Conservation (phyloP, 2,329 filamentous ascomycete genomes). For the Byssochlamys sp. region DNA sequence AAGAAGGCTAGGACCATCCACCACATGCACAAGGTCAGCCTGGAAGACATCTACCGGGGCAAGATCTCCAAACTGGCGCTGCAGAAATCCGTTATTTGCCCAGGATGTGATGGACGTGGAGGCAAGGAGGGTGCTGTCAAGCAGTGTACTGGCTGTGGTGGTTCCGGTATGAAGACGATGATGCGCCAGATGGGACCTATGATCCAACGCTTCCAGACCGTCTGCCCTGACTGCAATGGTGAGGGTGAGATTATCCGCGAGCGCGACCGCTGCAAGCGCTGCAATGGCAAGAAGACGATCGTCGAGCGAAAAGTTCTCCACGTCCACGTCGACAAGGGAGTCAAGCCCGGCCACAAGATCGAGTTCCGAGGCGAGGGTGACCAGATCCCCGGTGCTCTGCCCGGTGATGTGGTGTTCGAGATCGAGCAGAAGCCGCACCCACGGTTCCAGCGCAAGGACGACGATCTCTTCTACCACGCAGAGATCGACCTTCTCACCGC, state of each 20-base stretch:
- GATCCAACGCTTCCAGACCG: slow-evolving; percentile 99
- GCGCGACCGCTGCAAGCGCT: slow-evolving; percentile 94
- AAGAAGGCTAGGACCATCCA: slow-evolving; percentile 91
- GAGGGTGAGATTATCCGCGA: slow-evolving; percentile 95
- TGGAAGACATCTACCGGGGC: slow-evolving; percentile 95
- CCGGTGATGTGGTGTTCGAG: slow-evolving; percentile 95
- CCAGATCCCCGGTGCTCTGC: slow-evolving; percentile 82
- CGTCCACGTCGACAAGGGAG: slow-evolving; percentile 91
- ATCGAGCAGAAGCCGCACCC: slow-evolving; percentile 98
- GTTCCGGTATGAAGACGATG: slow-evolving; percentile 98
- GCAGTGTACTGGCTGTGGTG: slow-evolving; percentile 81
- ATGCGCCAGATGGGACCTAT: slow-evolving; percentile 99
- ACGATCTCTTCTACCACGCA: slow-evolving; percentile 88
- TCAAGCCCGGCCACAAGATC: slow-evolving; percentile 87
- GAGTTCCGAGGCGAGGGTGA: slow-evolving; percentile 96
- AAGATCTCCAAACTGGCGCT: slow-evolving; percentile 96
- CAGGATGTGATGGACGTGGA: slow-evolving; percentile 84
- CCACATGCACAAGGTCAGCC: slow-evolving; percentile 94
- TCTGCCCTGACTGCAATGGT: slow-evolving; percentile 94
- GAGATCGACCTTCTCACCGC: slow-evolving; percentile 95
- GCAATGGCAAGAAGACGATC: slow-evolving; percentile 92
- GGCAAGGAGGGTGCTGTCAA: slow-evolving; percentile 97
- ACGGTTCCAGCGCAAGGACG: slow-evolving; percentile 89
- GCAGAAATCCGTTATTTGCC: slow-evolving; percentile 93
- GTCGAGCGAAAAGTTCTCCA: slow-evolving; percentile 97